phyloP scores from a whole-genome alignment of 2,329 filamentous ascomycete species.

The Leptodontidium sp. region DNA sequence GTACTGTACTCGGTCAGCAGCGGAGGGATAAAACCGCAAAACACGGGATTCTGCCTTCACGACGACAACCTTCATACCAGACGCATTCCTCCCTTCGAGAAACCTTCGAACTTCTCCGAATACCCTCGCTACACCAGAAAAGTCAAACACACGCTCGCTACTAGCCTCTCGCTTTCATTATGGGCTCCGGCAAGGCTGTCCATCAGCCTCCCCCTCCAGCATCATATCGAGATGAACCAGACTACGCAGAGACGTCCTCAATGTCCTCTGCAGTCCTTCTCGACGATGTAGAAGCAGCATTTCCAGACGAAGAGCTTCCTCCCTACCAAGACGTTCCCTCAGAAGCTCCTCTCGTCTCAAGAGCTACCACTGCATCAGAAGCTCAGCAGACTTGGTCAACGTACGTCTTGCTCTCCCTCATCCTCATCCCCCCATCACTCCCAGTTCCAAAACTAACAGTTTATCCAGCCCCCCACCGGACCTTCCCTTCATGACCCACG shows the following conservation, averaged over 20 bases:
- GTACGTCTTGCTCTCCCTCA: not conserved
- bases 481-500: conserved; percentile 41
- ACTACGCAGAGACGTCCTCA: conserved; percentile 34
- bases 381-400: not conserved
- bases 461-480: conserved; percentile 32
- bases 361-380: not conserved
- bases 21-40: not conserved
- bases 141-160: not conserved
- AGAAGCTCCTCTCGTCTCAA: conserved; percentile 3
- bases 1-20: not conserved
- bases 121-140: not conserved
- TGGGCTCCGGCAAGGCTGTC: conserved; percentile 24
- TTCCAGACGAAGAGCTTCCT: conserved; percentile 35
- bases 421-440: not conserved
- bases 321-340: conserved; percentile 32
- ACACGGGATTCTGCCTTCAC: conserved; percentile 7
- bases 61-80: conserved; percentile 1
- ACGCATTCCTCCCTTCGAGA: not conserved
- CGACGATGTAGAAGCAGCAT: conserved; percentile 30
- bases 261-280: conserved; percentile 35
- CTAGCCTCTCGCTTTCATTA: not conserved
- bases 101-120: not conserved
- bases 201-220: conserved; percentile 14
- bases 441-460: not conserved
- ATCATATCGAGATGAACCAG: conserved; percentile 30